phyloP scores from a whole-genome alignment of 192 early-diverging fungal genomes.

The Phlyctochytrium bullatum region DNA sequence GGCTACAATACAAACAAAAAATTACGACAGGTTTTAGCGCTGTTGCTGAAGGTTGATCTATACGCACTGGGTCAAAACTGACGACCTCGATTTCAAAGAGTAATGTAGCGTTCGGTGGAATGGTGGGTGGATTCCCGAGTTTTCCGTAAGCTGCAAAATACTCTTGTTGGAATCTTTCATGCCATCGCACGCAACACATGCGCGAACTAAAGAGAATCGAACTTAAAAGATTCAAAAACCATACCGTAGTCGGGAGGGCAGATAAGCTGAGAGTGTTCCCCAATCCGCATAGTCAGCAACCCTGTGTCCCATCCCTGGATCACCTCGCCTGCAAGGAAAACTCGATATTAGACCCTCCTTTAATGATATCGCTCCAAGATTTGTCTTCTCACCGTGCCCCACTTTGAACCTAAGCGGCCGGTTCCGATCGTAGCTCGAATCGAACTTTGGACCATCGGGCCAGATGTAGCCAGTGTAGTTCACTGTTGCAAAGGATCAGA shows the following conservation, averaged over 20 bases:
- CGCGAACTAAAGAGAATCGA: not conserved
- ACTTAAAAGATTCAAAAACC: not conserved
- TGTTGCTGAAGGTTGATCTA: too few relatives aligned
- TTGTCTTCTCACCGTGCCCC: constrained; percentile 17
- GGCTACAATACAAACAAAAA: too few relatives aligned
- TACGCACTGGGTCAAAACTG: constrained; percentile 23
- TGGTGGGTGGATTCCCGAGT: constrained; percentile 55
- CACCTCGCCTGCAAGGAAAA: constrained; percentile 38
- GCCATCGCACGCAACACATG: too few relatives aligned
- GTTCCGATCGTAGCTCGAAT: constrained; percentile 36
- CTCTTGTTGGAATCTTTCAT: not conserved
- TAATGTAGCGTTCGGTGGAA: constrained; percentile 64
- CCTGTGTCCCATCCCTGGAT: constrained; percentile 76
- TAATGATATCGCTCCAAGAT: not conserved
- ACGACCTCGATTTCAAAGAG: constrained; percentile 55
- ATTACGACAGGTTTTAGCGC: too few relatives aligned
- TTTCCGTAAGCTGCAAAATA: constrained; percentile 52
- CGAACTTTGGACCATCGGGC: constrained; percentile 30
- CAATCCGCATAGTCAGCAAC: constrained; percentile 61
- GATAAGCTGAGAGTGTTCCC: constrained; percentile 63
- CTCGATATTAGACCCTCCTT: not conserved
- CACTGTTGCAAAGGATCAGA: constrained; percentile 17
- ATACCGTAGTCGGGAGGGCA: constrained; percentile 59
- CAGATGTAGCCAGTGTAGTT: constrained; percentile 44
- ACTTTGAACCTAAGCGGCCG: constrained; percentile 65